phyloP scores from a whole-genome alignment of 345 rosid genomes.

The Moricandia arvensis region DNA sequence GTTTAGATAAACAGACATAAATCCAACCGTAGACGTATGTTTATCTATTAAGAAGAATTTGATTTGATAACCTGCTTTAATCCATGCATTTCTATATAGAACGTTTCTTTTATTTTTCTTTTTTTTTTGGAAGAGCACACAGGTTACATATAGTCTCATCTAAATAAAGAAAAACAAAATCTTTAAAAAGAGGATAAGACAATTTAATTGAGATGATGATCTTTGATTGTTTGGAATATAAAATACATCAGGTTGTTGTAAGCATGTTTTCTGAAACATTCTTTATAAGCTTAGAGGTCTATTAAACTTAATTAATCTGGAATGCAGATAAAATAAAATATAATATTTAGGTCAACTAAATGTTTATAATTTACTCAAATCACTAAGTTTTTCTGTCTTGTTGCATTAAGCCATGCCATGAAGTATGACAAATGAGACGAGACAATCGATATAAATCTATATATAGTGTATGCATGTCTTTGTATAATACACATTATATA shows the following conservation, averaged over 20 bases:
- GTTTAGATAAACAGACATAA: background rate
- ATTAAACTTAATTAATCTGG: constrained; percentile 2
- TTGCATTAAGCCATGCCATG: constrained; percentile 32
- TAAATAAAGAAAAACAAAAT: background rate
- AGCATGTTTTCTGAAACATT: constrained; percentile 33
- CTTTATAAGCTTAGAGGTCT: background rate
- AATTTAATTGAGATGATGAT: background rate
- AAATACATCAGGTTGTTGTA: constrained; percentile 13
- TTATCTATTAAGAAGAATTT: background rate
- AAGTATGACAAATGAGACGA: constrained; percentile 24
- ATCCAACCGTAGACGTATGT: background rate
- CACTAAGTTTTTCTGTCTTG: constrained; percentile 12
- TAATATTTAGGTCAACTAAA: constrained; percentile 22
- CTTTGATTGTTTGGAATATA: constrained; percentile 5
- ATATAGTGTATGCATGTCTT: constrained; percentile 5
- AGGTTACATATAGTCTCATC: background rate
- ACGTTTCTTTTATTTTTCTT: too few relatives aligned
- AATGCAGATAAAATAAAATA: constrained; percentile 15
- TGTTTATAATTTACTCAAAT: constrained; percentile 15
- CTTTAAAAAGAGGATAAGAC: background rate
- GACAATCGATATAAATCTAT: background rate
- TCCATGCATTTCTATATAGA: background rate
- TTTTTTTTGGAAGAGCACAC: background rate
- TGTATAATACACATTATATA: background rate
- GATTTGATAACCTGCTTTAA: background rate